Evolutionary conservation across 2,329 filamentous ascomycete genomes (phyloP).

Genomic region (Monosporascus sp.): DNA sequence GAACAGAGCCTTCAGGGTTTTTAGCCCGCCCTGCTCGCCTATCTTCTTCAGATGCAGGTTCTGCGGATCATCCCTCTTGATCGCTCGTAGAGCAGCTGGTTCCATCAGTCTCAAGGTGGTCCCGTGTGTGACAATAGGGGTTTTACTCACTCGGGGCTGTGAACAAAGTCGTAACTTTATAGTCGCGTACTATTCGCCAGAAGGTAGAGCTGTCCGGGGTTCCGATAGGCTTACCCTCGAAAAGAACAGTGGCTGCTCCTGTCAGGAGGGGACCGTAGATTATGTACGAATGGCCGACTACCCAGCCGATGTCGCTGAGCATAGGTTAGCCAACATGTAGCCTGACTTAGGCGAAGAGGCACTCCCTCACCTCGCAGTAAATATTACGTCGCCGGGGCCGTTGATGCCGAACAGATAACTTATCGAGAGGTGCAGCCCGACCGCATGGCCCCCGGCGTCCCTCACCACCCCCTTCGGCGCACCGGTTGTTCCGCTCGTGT

Average conservation of each 20-base stretch:
- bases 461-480: conserved; percentile 66
- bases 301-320: conserved; percentile 77
- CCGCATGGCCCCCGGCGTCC: conserved; percentile 80
- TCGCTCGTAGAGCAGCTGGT: conserved; percentile 70
- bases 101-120: background rate
- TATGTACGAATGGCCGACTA: conserved; percentile 82
- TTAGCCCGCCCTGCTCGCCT: conserved; percentile 66
- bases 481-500: conserved; percentile 70
- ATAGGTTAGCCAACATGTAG: conserved; percentile 7
- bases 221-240: conserved; percentile 90
- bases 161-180: conserved; percentile 78
- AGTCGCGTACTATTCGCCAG: conserved; percentile 80
- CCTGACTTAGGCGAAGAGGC: background rate
- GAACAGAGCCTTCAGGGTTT: conserved; percentile 68
- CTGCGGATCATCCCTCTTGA: conserved; percentile 77
- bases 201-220: conserved; percentile 84
- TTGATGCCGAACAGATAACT: conserved; percentile 77
- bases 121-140: background rate
- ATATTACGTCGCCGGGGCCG: conserved; percentile 70
- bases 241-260: conserved; percentile 81
- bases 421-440: conserved; percentile 77
- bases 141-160: conserved; percentile 65
- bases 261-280: conserved; percentile 81
- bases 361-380: conserved; percentile 41
- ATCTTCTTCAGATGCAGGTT: conserved; percentile 59